A percentile compares a stretch with the other conserved stretches of the same genome.
Evolutionary conservation across 805 yeast species (phyloP).

Genomic region (Saturnispora sekii): DNA sequence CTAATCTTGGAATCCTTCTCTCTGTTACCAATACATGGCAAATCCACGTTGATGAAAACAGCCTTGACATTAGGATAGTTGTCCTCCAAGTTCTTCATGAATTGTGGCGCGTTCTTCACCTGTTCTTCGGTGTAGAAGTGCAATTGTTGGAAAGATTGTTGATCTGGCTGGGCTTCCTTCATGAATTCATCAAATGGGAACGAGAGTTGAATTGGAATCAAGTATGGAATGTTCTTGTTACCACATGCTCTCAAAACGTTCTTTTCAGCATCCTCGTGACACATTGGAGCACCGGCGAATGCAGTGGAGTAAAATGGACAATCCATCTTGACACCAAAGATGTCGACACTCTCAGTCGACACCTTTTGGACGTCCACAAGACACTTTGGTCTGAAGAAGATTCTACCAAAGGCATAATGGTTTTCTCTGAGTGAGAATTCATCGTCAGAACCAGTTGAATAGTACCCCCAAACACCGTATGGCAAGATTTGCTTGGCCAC

Average conservation of each 20-base stretch:
- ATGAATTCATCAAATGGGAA: constrained; percentile 74
- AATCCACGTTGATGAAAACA: constrained; percentile 76
- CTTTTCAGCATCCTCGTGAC: constrained; percentile 83
- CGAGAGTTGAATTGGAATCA: constrained; percentile 83
- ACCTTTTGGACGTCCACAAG: constrained; percentile 53
- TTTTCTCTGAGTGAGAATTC: constrained; percentile 73
- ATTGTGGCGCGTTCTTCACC: constrained; percentile 37
- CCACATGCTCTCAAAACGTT: constrained; percentile 68
- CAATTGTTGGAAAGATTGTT: constrained; percentile 75
- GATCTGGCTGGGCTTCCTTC: constrained; percentile 49
- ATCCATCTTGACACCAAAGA: constrained; percentile 5
- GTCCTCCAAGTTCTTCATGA: constrained; percentile 20
- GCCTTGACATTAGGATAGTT: constrained; percentile 55
- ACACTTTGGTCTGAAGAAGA: constrained; percentile 75
- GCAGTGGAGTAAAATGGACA: constrained; percentile 88
- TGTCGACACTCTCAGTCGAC: constrained; percentile 13
- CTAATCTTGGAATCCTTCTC: constrained; percentile 77
- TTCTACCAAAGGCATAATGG: constrained; percentile 55
- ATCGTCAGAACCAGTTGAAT: constrained; percentile 85
- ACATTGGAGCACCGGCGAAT: constrained; percentile 79
- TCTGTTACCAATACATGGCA: constrained; percentile 77
- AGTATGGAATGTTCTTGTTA: constrained; percentile 58
- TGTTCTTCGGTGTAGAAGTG: constrained; percentile 54
- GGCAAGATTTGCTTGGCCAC: constrained; percentile 72
- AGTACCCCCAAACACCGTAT: constrained; percentile 79